These are phyloP conservation scores for Cercospora sp. DNA, from an alignment of 2,329 filamentous ascomycete species.

Conservation along the genomic window DNA sequence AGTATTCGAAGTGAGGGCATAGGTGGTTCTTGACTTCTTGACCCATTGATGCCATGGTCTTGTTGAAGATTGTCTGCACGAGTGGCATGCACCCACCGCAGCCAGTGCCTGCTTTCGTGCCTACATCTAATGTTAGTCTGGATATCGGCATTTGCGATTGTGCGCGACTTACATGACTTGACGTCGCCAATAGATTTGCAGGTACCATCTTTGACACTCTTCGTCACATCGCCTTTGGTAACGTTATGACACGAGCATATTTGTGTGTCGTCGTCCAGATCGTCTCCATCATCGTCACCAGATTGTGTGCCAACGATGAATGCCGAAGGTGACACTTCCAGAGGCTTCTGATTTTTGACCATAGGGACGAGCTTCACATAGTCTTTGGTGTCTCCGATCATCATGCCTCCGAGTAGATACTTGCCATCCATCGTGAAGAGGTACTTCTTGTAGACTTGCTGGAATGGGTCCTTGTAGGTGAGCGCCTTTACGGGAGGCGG, in stretches of 20 bases:
- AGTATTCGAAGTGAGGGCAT: conserved; percentile 80
- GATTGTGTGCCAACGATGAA: conserved; percentile 78
- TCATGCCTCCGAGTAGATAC: conserved; percentile 91
- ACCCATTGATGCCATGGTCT: conserved; percentile 80
- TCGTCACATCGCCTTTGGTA: conserved; percentile 75
- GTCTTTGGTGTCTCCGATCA: conserved; percentile 90
- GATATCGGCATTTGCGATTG: not conserved
- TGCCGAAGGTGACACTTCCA: conserved; percentile 76
- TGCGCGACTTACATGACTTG: conserved; percentile 62
- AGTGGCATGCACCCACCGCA: conserved; percentile 89
- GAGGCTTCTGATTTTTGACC: conserved; percentile 77
- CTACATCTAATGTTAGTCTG: not conserved
- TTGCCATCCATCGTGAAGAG: conserved; percentile 87
- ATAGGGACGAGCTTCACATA: conserved; percentile 86
- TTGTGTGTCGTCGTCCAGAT: conserved; percentile 81
- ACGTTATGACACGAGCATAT: conserved; percentile 95
- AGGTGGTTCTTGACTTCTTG: conserved; percentile 84
- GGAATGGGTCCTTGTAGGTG: conserved; percentile 86
- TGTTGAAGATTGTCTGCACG: conserved; percentile 86
- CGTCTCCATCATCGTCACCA: conserved; percentile 74
- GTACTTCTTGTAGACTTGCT: conserved; percentile 90
- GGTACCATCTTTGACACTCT: conserved; percentile 69
- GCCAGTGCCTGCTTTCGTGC: conserved; percentile 84
- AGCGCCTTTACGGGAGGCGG: conserved; percentile 72
- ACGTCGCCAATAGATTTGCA: conserved; percentile 81